phyloP scores from a whole-genome alignment of 2,329 filamentous ascomycete genomes.

The Lachnellula occidentalis region DNA sequence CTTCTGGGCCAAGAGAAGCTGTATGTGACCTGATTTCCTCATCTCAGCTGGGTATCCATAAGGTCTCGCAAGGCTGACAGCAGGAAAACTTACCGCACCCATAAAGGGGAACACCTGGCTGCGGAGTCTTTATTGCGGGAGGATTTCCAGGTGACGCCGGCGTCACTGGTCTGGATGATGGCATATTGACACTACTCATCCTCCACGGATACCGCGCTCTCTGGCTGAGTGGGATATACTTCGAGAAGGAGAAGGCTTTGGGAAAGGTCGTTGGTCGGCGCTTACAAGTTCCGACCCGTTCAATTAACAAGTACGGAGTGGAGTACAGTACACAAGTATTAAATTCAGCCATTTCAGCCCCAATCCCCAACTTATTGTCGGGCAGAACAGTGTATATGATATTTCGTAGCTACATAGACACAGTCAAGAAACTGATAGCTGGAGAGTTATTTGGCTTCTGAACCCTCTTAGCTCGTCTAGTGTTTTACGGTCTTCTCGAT shows the following conservation, averaged over 20 bases:
- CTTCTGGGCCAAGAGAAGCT: constrained; percentile 57
- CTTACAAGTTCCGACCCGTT: neutral
- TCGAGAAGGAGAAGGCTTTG: neutral
- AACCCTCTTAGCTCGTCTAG: too few relatives aligned
- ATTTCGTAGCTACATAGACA: too few relatives aligned
- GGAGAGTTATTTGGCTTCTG: too few relatives aligned
- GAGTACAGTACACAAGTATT: too few relatives aligned
- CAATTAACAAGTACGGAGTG: too few relatives aligned
- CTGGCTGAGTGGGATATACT: neutral
- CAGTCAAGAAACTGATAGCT: too few relatives aligned
- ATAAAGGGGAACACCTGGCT: constrained; percentile 54
- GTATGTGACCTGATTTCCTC: constrained; percentile 58
- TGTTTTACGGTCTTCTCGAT: too few relatives aligned
- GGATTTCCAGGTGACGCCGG: constrained; percentile 27
- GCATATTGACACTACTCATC: constrained; percentile 20
- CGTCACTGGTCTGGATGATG: constrained; percentile 26
- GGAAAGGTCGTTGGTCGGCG: neutral
- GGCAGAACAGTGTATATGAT: neutral
- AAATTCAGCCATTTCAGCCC: neutral
- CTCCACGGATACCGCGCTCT: neutral
- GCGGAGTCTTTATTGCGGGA: constrained; percentile 51
- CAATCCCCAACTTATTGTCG: neutral
- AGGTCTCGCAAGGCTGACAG: constrained; percentile 10
- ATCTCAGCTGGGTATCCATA: constrained; percentile 6
- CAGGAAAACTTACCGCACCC: constrained; percentile 51